Evolutionary conservation across 1,284 basidiomycete species (phyloP).

Genomic region (Stereum hirsutum): DNA sequence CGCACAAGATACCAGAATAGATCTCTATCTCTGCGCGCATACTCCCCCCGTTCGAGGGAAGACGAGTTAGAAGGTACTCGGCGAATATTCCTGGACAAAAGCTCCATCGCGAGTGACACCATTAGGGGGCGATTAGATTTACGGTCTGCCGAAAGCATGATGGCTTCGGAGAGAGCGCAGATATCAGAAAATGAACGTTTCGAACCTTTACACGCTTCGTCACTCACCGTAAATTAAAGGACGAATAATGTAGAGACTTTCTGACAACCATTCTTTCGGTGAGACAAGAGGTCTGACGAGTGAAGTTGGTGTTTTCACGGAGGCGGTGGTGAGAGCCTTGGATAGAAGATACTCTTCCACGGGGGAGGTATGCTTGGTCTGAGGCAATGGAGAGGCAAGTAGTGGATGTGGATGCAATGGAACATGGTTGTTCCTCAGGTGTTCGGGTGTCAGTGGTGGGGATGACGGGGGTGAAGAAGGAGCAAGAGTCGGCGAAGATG

Average conservation of each 20-base stretch:
- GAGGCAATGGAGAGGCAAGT: constrained; percentile 38
- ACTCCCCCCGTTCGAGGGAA: constrained; percentile 67
- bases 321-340: constrained; percentile 65
- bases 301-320: constrained; percentile 58
- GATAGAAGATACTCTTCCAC: constrained; percentile 71
- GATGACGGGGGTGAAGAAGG: constrained; percentile 44
- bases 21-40: constrained; percentile 72
- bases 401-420: constrained; percentile 53
- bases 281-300: constrained; percentile 50
- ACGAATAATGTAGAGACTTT: constrained; percentile 55
- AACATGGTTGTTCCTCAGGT: constrained; percentile 68
- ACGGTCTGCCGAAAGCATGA: constrained; percentile 22
- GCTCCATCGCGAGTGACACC: constrained; percentile 48
- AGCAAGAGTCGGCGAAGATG: constrained; percentile 47
- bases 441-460: constrained; percentile 54
- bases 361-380: constrained; percentile 38
- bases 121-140: constrained; percentile 42
- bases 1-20: constrained; percentile 83
- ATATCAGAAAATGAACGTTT: background rate
- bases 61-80: constrained; percentile 52
- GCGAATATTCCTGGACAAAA: constrained; percentile 60
- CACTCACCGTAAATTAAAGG: constrained; percentile 66
- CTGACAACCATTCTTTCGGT: constrained; percentile 65
- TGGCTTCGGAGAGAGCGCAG: constrained; percentile 15
- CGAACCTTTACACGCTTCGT: background rate